A percentile compares a stretch with the other conserved stretches of the same genome.
These are phyloP conservation scores for Vararia minispora DNA, from an alignment of 768 basidiomycete genomes.

Conservation along the genomic window DNA sequence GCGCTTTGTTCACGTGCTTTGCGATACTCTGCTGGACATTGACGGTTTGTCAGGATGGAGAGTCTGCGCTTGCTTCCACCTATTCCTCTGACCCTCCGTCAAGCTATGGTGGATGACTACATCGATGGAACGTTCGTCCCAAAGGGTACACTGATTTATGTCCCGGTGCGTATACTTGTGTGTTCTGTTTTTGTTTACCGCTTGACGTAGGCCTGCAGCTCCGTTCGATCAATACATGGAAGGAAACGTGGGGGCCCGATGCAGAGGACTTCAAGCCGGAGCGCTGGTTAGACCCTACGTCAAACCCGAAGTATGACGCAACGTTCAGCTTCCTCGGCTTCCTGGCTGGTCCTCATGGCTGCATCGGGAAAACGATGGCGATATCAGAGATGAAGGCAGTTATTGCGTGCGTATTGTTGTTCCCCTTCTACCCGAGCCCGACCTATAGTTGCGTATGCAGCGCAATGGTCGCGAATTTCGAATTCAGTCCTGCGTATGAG, in stretches of 20 bases:
- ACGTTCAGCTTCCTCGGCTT: conserved; percentile 30
- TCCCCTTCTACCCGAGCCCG: not conserved
- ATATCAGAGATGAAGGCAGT: conserved; percentile 38
- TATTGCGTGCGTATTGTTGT: conserved; percentile 13
- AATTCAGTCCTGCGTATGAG: conserved; percentile 30
- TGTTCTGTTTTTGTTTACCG: not conserved
- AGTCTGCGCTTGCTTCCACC: conserved; percentile 14
- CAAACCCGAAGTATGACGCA: too few relatives aligned
- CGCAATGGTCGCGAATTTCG: conserved; percentile 31
- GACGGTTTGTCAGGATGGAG: conserved; percentile 9
- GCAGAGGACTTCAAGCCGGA: conserved; percentile 35
- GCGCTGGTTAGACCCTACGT: conserved; percentile 31
- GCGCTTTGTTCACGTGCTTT: not conserved
- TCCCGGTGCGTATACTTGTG: conserved; percentile 20
- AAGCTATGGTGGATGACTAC: conserved; percentile 4
- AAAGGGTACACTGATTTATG: conserved; percentile 30
- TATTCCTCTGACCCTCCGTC: conserved; percentile 14
- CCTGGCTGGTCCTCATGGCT: conserved; percentile 32
- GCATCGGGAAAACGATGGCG: conserved; percentile 37
- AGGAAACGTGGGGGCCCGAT: conserved; percentile 38
- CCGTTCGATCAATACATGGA: conserved; percentile 39
- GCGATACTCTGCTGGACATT: not conserved
- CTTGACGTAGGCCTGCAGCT: conserved; percentile 22
- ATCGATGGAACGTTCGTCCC: conserved; percentile 33
- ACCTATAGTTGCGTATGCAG: conserved; percentile 13